These are phyloP conservation scores for Auricularia sp. DNA, from an alignment of 768 basidiomycete genomes.

Conservation along the genomic window DNA sequence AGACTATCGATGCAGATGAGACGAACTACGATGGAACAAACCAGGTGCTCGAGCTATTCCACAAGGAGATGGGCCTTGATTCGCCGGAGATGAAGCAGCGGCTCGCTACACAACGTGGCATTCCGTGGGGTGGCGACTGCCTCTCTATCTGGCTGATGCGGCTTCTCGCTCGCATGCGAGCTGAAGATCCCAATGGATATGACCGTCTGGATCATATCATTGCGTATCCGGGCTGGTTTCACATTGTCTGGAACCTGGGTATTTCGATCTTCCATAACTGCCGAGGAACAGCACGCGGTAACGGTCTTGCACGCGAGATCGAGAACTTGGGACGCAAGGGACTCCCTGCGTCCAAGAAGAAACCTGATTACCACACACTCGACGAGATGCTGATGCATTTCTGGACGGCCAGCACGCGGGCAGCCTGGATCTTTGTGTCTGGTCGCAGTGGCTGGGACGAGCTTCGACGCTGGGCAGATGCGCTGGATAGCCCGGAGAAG, in stretches of 20 bases:
- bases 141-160: too few species aligned
- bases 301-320: background rate
- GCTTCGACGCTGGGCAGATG: too few species aligned
- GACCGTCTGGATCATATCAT: too few species aligned
- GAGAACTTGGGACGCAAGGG: background rate
- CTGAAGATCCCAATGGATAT: too few species aligned
- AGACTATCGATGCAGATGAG: background rate
- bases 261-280: background rate
- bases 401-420: background rate
- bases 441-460: too few species aligned
- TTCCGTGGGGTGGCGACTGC: background rate
- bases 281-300: background rate
- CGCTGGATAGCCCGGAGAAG: too few species aligned
- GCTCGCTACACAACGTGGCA: background rate
- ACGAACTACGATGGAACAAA: background rate
- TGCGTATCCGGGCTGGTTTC: too few species aligned
- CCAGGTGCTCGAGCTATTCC: background rate
- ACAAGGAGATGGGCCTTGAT: background rate
- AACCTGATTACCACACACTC: background rate
- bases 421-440: too few species aligned
- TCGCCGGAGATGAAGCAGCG: background rate
- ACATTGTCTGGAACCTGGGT: background rate
- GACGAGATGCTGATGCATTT: background rate
- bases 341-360: background rate
- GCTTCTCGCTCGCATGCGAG: too few species aligned